These are phyloP conservation scores for Phoenix dactylifera DNA, from an alignment of 176 grass and related monocot genomes.

Conservation along the genomic window DNA sequence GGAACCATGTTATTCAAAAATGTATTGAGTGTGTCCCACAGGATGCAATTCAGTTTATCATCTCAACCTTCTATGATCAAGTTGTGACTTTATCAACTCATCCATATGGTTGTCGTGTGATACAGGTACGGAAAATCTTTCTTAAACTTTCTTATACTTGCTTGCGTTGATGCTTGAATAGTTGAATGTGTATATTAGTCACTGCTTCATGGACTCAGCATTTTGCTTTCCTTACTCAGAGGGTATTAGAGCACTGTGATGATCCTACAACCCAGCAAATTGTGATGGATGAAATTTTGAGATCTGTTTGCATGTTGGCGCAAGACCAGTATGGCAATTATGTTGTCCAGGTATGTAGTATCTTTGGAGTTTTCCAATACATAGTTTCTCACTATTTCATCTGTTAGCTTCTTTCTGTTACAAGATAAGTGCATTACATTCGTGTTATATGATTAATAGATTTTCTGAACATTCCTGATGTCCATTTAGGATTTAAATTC, in stretches of 20 bases:
- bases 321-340: conserved; percentile 28
- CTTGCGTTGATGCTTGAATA: not conserved
- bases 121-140: conserved; percentile 34
- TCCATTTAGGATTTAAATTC: too few species aligned
- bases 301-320: conserved; percentile 27
- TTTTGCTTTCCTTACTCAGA: conserved; percentile 23
- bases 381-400: too few species aligned
- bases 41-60: conserved; percentile 64
- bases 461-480: too few species aligned
- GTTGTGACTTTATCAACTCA: conserved; percentile 71
- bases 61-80: conserved; percentile 78
- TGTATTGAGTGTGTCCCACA: conserved; percentile 83
- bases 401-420: too few species aligned
- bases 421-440: too few species aligned
- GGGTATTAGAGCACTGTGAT: conserved; percentile 73
- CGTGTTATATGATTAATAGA: too few species aligned
- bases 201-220: too few species aligned
- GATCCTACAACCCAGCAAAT: conserved; percentile 65
- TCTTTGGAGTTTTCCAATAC: too few species aligned
- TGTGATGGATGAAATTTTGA: conserved; percentile 46
- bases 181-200: too few species aligned
- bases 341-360: conserved; percentile 18
- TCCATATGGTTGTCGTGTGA: conserved; percentile 78
- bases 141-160: not conserved
- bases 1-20: conserved; percentile 86